Evolutionary conservation across 1,284 basidiomycete genomes (phyloP), one percentile per base, ranked within the genome.

Genomic region (Tylopilus sp.): DNA sequence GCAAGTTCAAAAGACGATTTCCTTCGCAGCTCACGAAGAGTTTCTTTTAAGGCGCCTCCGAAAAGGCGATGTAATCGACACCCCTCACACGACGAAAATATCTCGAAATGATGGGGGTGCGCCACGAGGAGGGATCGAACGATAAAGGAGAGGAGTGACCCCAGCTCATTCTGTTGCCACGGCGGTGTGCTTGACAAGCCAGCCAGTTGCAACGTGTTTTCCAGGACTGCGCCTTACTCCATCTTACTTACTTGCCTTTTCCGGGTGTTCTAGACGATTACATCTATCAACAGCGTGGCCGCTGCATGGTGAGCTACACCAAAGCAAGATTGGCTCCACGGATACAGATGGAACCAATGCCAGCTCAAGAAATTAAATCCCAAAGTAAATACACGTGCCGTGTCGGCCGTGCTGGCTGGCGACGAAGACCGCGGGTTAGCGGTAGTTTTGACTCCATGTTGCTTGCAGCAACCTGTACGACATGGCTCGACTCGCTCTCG

Each of bases 221-320:
- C 43, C 34, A 33, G 46, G 38, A 53, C 58, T 55, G 53, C 51
- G 56, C 51, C 42, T 56, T 46, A 43, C 48, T 40, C 52, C 49
- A 63, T 61, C 61, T 31, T 63, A 47, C 58, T 63, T 21, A 52
- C 46, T 47, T 68, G 53, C 65, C 65, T 62, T 53, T 65, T 58
- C 25, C 15, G 62, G 58, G 52, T 7, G 31, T 45, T 40, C 53
- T 46, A 43, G 56, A 58, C 28, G 29, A 41, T 31, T 37, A 19
- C 48, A 40, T 25, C 39, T 48, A 38, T 44, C 54, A 53, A 46
- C 54, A 36, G 41, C 53, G 53, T 56, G 63, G 61, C 52, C 45
- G 47, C 59, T 51, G 61, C 66, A 54, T 66, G 64, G 63, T 21
- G 42, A 41, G 36, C 52, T 25, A 58, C 52, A 6, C 18, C 41